These are phyloP conservation scores for Hanseniaspora occidentalis DNA, from an alignment of 805 yeast genomes.

Conservation along the genomic window DNA sequence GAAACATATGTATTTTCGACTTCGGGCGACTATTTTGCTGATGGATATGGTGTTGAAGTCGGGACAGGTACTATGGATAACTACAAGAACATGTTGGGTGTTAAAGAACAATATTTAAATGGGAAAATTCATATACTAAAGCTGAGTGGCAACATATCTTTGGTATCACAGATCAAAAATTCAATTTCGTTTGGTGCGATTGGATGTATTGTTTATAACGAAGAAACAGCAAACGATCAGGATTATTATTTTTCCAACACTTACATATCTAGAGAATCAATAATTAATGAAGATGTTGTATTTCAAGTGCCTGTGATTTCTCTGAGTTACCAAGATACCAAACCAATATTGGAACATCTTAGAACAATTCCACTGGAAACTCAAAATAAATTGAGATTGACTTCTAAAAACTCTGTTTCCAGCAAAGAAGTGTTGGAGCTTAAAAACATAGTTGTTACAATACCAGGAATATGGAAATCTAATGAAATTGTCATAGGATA, in stretches of 20 bases:
- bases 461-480: slow-evolving; percentile 41
- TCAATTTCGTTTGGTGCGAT: slow-evolving; percentile 52
- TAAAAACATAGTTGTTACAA: slow-evolving; percentile 37
- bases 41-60: slow-evolving; percentile 41
- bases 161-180: slow-evolving; percentile 33
- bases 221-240: slow-evolving; percentile 39
- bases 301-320: slow-evolving; percentile 4
- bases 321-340: slow-evolving; percentile 2
- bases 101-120: slow-evolving; percentile 26
- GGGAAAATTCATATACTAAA: slow-evolving; percentile 52
- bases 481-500: slow-evolving; percentile 45
- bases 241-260: slow-evolving; percentile 44
- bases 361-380: not conserved
- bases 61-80: slow-evolving; percentile 42
- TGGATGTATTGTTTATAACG: slow-evolving; percentile 37
- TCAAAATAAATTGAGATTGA: not conserved
- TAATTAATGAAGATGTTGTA: not conserved
- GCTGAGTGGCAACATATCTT: slow-evolving; percentile 2
- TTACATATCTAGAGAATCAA: slow-evolving; percentile 43
- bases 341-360: not conserved
- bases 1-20: slow-evolving; percentile 33
- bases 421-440: slow-evolving; percentile 24
- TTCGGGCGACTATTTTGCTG: slow-evolving; percentile 50
- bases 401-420: slow-evolving; percentile 26
- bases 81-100: slow-evolving; percentile 16